Percentiles rank a stretch among this genome's conserved stretches.
Evolutionary conservation across 805 yeast genomes (phyloP).

Genomic region (Saturnispora saitoi): DNA sequence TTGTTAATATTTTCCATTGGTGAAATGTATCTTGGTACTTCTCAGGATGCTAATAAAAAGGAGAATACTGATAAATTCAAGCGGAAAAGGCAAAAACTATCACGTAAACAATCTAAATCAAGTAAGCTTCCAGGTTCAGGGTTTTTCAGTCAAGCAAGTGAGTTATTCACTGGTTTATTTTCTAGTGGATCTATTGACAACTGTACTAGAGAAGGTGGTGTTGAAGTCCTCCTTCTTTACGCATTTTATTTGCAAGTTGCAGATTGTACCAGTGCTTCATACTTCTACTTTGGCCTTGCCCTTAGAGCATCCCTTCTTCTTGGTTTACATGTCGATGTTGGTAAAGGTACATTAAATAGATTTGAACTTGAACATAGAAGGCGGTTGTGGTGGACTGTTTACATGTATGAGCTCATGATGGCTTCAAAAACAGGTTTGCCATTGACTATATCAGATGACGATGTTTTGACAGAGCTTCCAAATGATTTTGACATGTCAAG

Average conservation of each 20-base stretch:
- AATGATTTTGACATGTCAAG: slow-evolving; percentile 57
- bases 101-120: slow-evolving; percentile 1
- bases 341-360: slow-evolving; percentile 46
- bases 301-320: slow-evolving; percentile 60
- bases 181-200: slow-evolving; percentile 76
- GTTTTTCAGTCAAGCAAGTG: slow-evolving; percentile 73
- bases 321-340: slow-evolving; percentile 81
- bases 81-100: slow-evolving; percentile 14
- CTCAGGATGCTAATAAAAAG: slow-evolving; percentile 45
- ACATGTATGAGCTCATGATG: slow-evolving; percentile 53
- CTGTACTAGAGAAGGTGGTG: slow-evolving; percentile 70
- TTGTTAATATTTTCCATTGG: slow-evolving; percentile 69
- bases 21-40: slow-evolving; percentile 75
- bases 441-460: slow-evolving; percentile 68
- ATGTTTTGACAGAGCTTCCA: slow-evolving; percentile 72
- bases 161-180: slow-evolving; percentile 64
- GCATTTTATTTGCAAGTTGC: slow-evolving; percentile 79
- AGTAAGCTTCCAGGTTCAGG: slow-evolving; percentile 69
- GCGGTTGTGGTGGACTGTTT: slow-evolving; percentile 34
- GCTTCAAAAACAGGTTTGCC: slow-evolving; percentile 80
- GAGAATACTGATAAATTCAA: slow-evolving; percentile 28
- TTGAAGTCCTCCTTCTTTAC: slow-evolving; percentile 64
- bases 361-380: slow-evolving; percentile 46
- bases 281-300: slow-evolving; percentile 73
- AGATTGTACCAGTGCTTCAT: slow-evolving; percentile 74